phyloP scores from a whole-genome alignment of 1,139 yeast genomes.

The Hyphopichia pseudoburtonii region DNA sequence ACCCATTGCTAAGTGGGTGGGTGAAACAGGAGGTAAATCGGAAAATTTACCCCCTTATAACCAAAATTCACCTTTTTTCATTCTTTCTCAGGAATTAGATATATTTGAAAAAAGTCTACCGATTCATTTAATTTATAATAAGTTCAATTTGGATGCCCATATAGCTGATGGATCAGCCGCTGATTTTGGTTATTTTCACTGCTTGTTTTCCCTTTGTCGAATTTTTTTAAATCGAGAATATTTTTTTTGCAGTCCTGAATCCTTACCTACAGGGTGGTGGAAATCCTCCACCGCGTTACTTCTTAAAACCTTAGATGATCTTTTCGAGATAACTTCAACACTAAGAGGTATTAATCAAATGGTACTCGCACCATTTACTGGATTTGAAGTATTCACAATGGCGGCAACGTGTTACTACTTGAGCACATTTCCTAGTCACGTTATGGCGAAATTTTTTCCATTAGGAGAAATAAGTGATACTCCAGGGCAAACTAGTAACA shows the following conservation, averaged over 20 bases:
- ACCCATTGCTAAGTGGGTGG: conserved; percentile 34
- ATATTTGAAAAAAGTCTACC: conserved; percentile 23
- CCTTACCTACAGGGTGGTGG: conserved; percentile 34
- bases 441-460: conserved; percentile 14
- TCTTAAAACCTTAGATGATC: conserved; percentile 22
- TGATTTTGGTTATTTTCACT: conserved; percentile 37
- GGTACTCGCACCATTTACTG: conserved; percentile 41
- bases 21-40: conserved; percentile 26
- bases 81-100: conserved; percentile 20
- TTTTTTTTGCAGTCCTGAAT: conserved; percentile 29
- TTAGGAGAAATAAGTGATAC: too few species aligned
- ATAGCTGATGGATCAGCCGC: conserved; percentile 33
- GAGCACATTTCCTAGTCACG: conserved; percentile 26
- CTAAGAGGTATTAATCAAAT: conserved; percentile 26
- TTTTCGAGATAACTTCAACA: conserved; percentile 21
- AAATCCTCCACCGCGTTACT: conserved; percentile 19
- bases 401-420: conserved; percentile 34
- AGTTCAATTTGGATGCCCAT: conserved; percentile 29
- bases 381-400: conserved; percentile 35
- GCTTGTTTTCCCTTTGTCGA: conserved; percentile 29
- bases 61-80: conserved; percentile 22
- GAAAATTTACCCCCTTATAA: conserved; percentile 31
- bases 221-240: conserved; percentile 36
- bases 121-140: conserved; percentile 19
- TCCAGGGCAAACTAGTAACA: background rate